These are phyloP conservation scores for Mortierella sp. DNA, from an alignment of 371 early-diverging fungal genomes.

Conservation along the genomic window DNA sequence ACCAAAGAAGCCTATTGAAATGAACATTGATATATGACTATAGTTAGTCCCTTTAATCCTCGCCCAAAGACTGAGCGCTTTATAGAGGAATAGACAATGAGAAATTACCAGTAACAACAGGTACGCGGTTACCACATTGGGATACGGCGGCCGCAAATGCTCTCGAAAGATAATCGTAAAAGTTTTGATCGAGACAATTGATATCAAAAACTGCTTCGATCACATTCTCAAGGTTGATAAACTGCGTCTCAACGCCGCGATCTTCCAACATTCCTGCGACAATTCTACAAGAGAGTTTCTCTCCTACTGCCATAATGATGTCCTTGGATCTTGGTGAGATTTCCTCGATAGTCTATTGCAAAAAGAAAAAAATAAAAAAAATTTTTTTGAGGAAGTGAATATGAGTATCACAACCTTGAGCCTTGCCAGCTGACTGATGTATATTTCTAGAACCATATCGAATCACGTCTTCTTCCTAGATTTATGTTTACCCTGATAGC, in stretches of 20 bases:
- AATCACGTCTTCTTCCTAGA: too few species aligned
- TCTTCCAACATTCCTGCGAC: conserved; percentile 88
- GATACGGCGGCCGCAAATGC: conserved; percentile 75
- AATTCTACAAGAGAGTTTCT: conserved; percentile 91
- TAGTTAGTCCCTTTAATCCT: too few species aligned
- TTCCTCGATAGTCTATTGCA: conserved; percentile 88
- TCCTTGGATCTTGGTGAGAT: conserved; percentile 96
- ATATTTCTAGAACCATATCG: too few species aligned
- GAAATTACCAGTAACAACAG: conserved; percentile 81
- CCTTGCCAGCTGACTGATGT: too few species aligned
- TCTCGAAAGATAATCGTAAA: conserved; percentile 89
- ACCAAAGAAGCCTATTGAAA: conserved; percentile 87
- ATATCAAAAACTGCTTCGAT: conserved; percentile 84
- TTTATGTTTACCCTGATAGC: conserved; percentile 85
- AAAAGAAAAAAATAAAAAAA: neutral
- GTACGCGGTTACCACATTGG: conserved; percentile 77
- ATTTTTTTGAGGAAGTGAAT: neutral
- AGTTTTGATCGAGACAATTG: conserved; percentile 85
- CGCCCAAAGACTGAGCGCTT: too few species aligned
- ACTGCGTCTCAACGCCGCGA: conserved; percentile 86
- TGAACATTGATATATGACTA: too few species aligned
- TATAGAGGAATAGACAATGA: too few species aligned
- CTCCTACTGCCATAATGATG: conserved; percentile 95
- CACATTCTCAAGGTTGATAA: conserved; percentile 88
- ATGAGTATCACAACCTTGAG: too few species aligned